phyloP scores from a whole-genome alignment of 306 rosid species.

The Purshia tridentata region DNA sequence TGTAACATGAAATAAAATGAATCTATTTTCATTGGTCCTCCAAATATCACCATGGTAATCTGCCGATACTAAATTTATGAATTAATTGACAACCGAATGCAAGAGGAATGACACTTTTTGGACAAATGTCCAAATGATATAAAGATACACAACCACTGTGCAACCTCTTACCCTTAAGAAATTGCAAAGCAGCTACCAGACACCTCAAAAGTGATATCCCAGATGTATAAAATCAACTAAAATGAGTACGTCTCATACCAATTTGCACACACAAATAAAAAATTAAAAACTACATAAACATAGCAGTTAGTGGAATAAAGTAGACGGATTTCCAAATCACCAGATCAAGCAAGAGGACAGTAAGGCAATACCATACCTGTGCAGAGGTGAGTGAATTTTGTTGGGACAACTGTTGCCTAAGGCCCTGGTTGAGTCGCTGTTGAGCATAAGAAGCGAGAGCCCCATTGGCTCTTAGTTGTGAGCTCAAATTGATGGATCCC shows the following conservation, averaged over 20 bases:
- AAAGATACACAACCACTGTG: too few species aligned
- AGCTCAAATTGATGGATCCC: constrained; percentile 55
- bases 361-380: constrained; percentile 58
- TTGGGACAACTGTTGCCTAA: constrained; percentile 82
- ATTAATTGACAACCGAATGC: not conserved
- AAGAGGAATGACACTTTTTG: not conserved
- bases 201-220: constrained; percentile 4
- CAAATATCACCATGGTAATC: not conserved
- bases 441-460: constrained; percentile 62
- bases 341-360: constrained; percentile 20
- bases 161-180: too few species aligned
- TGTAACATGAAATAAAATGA: not conserved
- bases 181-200: not conserved
- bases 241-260: not conserved
- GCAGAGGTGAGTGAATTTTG: constrained; percentile 56
- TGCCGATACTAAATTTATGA: not conserved
- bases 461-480: constrained; percentile 71
- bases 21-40: not conserved
- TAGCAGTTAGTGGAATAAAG: constrained; percentile 7
- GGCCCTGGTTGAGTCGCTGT: constrained; percentile 64
- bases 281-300: not conserved
- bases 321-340: constrained; percentile 11
- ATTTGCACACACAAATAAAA: not conserved
- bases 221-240: not conserved
- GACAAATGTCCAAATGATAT: too few species aligned